Evolutionary conservation across 257 asterid genomes (phyloP), one percentile per base, ranked within the genome.

Genomic region (Nicotiana otophora): DNA sequence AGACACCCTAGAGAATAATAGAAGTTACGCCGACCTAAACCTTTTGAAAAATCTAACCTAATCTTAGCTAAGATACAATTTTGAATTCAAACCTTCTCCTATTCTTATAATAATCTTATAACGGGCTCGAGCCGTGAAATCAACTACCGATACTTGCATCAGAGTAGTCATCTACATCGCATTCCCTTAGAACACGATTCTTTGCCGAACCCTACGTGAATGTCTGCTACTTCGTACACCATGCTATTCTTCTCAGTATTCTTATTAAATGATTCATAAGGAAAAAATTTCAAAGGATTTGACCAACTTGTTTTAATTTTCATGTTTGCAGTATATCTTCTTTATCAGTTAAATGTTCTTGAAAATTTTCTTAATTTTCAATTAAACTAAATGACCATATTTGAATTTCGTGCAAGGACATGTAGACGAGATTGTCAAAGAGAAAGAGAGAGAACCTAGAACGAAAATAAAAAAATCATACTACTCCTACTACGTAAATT

Each of bases 51-150:
- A 74, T 74, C 26, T 74, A 51, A 74, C 60, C 80, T 26, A 74
- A 74, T 74, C 80, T 48, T 74, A 15, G 80, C 80, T 51, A 63
- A 74, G 15, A 48, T 23, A 14, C 80, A 74, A 74, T 63, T 74
- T 74, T 74, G 80, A 74, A 51, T 74, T 74, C 46, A 74, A 26
- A 74, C 46, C 11, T 42, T 33, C 36, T 33, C 36, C 6, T 33
- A 33, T 33, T 33, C 36, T 33, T 31, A 30, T 30, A 31, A 31
- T 31, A 31, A 31, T 31, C 33, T 31, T 33, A 33, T 33, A 33
- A 4, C 5, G 6, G 2, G 6, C 4, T 33, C 6, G 6, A 33
- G 1, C 6, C 6, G 36, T 33, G 6, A 33, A 33, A 3, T 33
- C 5, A 33, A 2, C 36, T 33, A 33, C 4, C 5, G 36, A 33